Percentiles rank a stretch among this genome's conserved stretches.
Evolutionary conservation across 202 grass and related monocot genomes (phyloP).

Genomic region (Panicum hallii): DNA sequence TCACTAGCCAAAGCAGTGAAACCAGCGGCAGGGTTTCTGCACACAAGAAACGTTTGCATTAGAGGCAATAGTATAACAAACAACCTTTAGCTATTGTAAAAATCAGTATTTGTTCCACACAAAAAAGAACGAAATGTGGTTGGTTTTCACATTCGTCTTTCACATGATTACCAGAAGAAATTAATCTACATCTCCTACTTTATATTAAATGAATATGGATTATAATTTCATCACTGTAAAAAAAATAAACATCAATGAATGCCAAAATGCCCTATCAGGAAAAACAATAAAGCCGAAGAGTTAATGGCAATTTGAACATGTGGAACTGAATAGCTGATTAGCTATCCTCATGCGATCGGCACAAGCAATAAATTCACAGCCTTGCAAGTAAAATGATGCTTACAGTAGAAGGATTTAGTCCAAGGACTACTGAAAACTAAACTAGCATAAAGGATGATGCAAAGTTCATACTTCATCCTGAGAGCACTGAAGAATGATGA

Average conservation of each 20-base stretch:
- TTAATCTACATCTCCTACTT: neutral
- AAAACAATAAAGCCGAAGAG: neutral
- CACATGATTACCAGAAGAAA: neutral
- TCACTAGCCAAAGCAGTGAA: slow-evolving; percentile 83
- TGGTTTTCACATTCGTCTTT: neutral
- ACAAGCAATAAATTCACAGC: neutral
- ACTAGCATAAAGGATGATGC: neutral
- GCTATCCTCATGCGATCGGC: neutral
- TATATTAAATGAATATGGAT: neutral
- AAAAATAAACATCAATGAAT: neutral
- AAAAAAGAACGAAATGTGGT: neutral
- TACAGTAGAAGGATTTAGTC: neutral
- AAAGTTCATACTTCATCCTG: neutral
- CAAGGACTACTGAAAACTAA: slow-evolving; percentile 13
- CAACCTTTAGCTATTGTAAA: neutral
- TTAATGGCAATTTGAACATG: neutral
- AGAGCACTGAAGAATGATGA: slow-evolving; percentile 22
- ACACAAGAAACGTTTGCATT: slow-evolving; percentile 24
- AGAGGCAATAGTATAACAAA: neutral
- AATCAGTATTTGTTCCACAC: neutral
- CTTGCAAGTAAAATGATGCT: neutral
- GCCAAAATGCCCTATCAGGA: neutral
- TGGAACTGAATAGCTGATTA: neutral
- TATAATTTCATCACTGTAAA: neutral
- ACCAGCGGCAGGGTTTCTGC: slow-evolving; percentile 90